phyloP scores from a whole-genome alignment of 2,329 filamentous ascomycete genomes.

The Phialophora macrospora region DNA sequence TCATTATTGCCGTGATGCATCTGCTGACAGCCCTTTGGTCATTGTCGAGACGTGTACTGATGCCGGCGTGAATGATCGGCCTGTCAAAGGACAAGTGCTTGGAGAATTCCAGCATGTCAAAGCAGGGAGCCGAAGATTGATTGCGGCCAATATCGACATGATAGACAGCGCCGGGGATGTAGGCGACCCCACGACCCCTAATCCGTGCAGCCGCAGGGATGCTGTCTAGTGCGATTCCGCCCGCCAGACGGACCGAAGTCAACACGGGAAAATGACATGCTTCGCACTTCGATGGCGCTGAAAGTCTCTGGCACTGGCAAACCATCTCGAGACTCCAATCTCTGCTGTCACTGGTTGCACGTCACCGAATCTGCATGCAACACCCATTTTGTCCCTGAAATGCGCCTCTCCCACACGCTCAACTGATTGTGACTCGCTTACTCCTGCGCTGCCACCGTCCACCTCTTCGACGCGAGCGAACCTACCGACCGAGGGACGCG shows the following conservation, averaged over 20 bases:
- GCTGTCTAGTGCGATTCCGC: constrained; percentile 1
- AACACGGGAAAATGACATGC: background rate
- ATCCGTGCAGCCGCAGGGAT: constrained; percentile 7
- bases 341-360: constrained; percentile 9
- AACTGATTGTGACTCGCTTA: constrained; percentile 8
- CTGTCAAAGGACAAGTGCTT: too few species aligned
- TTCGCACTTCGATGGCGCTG: background rate
- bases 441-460: background rate
- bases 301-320: constrained; percentile 1
- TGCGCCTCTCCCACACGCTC: background rate
- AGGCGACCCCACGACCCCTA: background rate
- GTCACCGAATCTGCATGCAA: constrained; percentile 7
- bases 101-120: too few species aligned
- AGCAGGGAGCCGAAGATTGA: background rate
- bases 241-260: background rate
- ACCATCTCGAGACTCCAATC: constrained; percentile 2
- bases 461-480: constrained; percentile 11
- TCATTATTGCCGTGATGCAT: too few species aligned
- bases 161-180: background rate
- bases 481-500: background rate
- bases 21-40: too few species aligned
- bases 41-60: too few species aligned
- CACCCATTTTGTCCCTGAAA: constrained; percentile 3
- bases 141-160: background rate
- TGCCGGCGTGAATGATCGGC: too few species aligned